Evolutionary conservation across 1,139 yeast species (phyloP).

Genomic region (Yamadazyma atmosphaerica): DNA sequence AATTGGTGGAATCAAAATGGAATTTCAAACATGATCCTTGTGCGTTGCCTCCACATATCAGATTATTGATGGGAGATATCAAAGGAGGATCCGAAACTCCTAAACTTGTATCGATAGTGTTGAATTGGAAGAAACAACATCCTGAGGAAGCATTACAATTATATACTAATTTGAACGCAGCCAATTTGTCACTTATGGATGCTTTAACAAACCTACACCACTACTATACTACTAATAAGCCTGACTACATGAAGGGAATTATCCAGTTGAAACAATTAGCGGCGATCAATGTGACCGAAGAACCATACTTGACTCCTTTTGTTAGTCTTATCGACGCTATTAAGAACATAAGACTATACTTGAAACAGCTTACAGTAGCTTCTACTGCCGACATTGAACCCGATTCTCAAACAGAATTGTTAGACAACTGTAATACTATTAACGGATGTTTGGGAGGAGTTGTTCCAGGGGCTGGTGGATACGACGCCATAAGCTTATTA

Average conservation of each 20-base stretch:
- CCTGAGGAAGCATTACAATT: constrained; percentile 52
- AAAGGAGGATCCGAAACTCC: constrained; percentile 94
- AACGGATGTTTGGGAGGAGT: constrained; percentile 90
- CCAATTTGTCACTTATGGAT: constrained; percentile 58
- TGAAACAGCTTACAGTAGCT: constrained; percentile 58
- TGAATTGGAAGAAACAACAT: constrained; percentile 62
- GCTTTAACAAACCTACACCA: constrained; percentile 43
- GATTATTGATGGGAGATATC: constrained; percentile 89
- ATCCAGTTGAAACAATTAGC: constrained; percentile 6
- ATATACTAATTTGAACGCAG: constrained; percentile 55
- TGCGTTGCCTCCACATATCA: constrained; percentile 64
- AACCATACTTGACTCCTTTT: constrained; percentile 16
- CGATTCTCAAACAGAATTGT: constrained; percentile 61
- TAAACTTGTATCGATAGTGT: constrained; percentile 74
- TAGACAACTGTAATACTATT: constrained; percentile 58
- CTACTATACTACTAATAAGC: constrained; percentile 25
- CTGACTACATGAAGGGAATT: constrained; percentile 16
- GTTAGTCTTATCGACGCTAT: constrained; percentile 37
- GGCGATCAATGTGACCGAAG: background rate
- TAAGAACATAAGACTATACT: constrained; percentile 48
- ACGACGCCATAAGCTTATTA: constrained; percentile 82
- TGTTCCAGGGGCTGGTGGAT: constrained; percentile 98
- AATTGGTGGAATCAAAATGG: constrained; percentile 59
- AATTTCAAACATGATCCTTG: constrained; percentile 52
- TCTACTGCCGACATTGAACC: constrained; percentile 94